Base-by-base conservation (phyloP, 345 rosid species). In the Luvunga scandens region DNA sequence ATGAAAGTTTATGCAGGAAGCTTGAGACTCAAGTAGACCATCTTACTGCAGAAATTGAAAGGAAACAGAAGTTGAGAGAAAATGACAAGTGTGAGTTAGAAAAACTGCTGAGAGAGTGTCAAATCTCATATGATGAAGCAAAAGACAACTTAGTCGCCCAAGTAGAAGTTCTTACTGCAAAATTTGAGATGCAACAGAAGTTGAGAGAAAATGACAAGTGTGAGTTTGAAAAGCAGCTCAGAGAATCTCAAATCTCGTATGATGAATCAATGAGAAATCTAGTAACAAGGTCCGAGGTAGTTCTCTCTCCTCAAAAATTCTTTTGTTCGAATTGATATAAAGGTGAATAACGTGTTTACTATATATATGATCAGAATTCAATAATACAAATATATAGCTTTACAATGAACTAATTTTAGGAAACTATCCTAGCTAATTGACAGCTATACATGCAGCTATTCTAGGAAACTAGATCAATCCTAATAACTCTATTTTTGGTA, bases 1-100 rank as follows among this genome's bases (percentile, higher is more conserved):
- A 93, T 75, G 97, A 92, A 90, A 90, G 98, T 84, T 88, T 92
- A 71, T 91, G 95, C 81, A 89, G 95, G 86, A 88, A 90, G 89
- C 95, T 93, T 69, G 91, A 89, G 88, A 81, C 78, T 80, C 97
- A 90, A 84, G 89, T 93, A 75, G 98, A 95, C 82, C 86, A 86
- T 77, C 98, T 95, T 79, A 92, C 91, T 67, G 91, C 91, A 79
- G 98, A 95, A 88, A 80, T 89, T 68, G 98, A 95, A 75, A 92
- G 98, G 89, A 91, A 88, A 69, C 87, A 87, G 66, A 92, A 90
- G 74, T 80, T 87, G 79, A 91, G 93, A 85, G 90, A 86, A 36
- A 83, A 45, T 67, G 95, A 90, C 66, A 93, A 87, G 71, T 65
- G 53, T 27, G 86, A 87, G 53, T 77, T 89, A 73, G 92, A 93